Evolutionary conservation across 352 stramenopile species (phyloP), one percentile per base, ranked within the genome.

Genomic region (Lagenidium giganteum): DNA sequence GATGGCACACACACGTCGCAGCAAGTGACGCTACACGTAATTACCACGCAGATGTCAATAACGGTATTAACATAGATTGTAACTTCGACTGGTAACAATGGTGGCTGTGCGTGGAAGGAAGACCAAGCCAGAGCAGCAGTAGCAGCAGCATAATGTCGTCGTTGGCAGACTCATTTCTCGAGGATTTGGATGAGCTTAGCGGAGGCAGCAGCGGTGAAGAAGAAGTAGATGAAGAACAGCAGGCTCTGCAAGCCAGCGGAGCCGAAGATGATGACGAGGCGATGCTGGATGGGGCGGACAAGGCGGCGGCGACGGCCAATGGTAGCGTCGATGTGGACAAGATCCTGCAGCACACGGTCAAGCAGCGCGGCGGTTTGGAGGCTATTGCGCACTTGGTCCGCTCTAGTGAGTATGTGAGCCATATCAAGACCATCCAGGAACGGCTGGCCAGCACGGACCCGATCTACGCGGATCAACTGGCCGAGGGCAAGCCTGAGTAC

Each of bases 141-240:
- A 24, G 23, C 6, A 38, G 16, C 17, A 54, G 31, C 50, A 63
- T n/a, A 23, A 93, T 93, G 81, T 75, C 76, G 47, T 87, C 84
- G 35, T 61, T 95, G 7, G 84, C 84, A 5, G 84, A 92, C 54
- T 93, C 83, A 24, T 95, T 95, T 56, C 61, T 95, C 14, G 84
- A 93, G 50, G 84, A 95, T 59, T 63, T 95, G 29, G 84, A 95
- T 51, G 80, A 95, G 47, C 79, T 95, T 22, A 90, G 83, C 51
- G 82, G 72, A 8, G 74, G 70, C 14, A 91, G 80, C 54, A 81
- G 77, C 47, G 72, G 75, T 17, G 84, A 95, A 50, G 70, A 73
- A 9, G 70, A 89, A 51, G 39, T 54, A 14, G 17, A 47, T 14
- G 43, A 64, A 3, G 41, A 52, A 17, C 34, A 28, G 23, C 27